These are phyloP conservation scores for Basipetospora chlamydospora DNA, from an alignment of 2,329 filamentous ascomycete species.

Conservation along the genomic window DNA sequence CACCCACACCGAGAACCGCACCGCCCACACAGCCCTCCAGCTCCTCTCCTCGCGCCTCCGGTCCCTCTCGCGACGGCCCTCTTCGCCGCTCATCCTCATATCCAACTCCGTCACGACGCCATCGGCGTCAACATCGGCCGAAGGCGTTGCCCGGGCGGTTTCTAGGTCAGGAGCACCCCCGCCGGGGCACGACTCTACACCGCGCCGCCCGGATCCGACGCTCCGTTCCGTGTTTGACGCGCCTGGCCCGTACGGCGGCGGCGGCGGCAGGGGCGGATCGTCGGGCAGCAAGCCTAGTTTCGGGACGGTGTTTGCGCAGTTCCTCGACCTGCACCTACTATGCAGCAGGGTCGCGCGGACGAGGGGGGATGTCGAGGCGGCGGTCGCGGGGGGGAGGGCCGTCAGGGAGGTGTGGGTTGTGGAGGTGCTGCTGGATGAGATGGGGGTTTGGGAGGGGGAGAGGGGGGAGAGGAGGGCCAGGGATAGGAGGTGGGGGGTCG, in stretches of 20 bases:
- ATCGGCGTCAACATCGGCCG: too few relatives aligned
- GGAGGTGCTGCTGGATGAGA: constrained; percentile 37
- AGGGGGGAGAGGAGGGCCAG: constrained; percentile 15
- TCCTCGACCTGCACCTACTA: constrained; percentile 40
- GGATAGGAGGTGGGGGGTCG: constrained; percentile 39
- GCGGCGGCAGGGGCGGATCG: too few relatives aligned
- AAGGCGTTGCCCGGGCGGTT: not conserved
- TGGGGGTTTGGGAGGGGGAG: constrained; percentile 26
- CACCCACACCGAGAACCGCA: constrained; percentile 26
- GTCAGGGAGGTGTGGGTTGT: constrained; percentile 23
- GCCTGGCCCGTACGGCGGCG: constrained; percentile 13
- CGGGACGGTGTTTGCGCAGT: constrained; percentile 37
- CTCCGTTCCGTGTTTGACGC: constrained; percentile 35
- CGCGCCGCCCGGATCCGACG: constrained; percentile 23
- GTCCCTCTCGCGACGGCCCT: constrained; percentile 25
- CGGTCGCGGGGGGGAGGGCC: not conserved
- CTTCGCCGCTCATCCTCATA: constrained; percentile 34
- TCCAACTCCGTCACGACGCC: constrained; percentile 33
- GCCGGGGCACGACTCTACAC: not conserved
- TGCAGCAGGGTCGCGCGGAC: constrained; percentile 28
- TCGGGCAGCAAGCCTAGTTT: constrained; percentile 33
- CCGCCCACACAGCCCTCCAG: constrained; percentile 33
- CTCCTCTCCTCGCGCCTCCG: constrained; percentile 32
- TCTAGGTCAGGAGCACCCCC: not conserved
- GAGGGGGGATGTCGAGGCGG: constrained; percentile 23